Evolutionary conservation across 2,329 filamentous ascomycete species (phyloP), one percentile per base, ranked within the genome.

Genomic region (Blastomyces gilchristii): DNA sequence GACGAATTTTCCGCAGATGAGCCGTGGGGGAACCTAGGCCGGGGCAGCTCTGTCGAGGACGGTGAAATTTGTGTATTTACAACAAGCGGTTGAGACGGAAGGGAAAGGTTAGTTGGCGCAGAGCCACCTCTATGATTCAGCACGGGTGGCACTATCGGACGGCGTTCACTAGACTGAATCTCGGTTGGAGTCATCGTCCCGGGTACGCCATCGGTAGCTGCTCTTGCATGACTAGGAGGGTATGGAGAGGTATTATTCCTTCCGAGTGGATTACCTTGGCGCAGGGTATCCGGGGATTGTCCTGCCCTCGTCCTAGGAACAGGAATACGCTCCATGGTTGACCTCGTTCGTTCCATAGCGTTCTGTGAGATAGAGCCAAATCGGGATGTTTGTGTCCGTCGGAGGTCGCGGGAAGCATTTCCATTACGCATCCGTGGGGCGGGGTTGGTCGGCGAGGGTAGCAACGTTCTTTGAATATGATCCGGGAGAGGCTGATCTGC

Each of bases 401-500:
- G 63, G 16, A 62, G 64, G 4, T 25, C 37, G 7, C n/a, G 49
- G 52, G 22, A n/a, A 41, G 18, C 11, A 56, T 61, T 56, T 37
- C 41, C 54, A 54, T 39, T 45, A 34, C 16, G 6, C 25, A 41
- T 25, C 25, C 4, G 45, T 16, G 31, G 11, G n/a, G 54, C 37
- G 58, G 68, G 69, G 34, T 68, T 63, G 11, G 69, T 68, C 52
- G 60, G 57, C 8, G 65, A 67, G 34, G 73, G 73, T 62, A 76
- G 69, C 60, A 77, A 69, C 2, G 70, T 69, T 61, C 71, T 68
- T 66, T 68, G 69, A 12, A 77, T 65, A 63, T 74, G 68, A 14
- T 75, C 74, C n/a, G 75, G 75, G 8, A 77, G 69, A 34, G 66
- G 63, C 14, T 43, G 58, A 22, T 64, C 63, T 5, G 65, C 60